Base-by-base conservation (phyloP, 1,139 yeast species). In the Insectozyma bohioensis region DNA sequence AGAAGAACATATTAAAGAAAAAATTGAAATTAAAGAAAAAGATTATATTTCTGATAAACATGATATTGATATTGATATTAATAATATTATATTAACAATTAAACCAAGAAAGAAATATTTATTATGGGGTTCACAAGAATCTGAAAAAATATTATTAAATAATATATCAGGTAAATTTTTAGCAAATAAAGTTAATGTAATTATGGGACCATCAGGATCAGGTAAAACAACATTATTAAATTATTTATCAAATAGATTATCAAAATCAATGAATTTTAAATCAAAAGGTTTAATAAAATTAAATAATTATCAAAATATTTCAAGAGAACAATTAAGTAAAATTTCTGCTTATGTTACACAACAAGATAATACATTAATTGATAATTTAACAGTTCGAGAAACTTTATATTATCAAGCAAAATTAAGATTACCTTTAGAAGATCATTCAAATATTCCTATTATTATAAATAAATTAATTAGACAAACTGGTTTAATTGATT, bases 121-220 rank as follows among this genome's bases (percentile, higher is more conserved):
- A n/a, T 25, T 40, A 1, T 36, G 30, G 20, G 37, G 33, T 10
- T 33, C 37, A 20, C 21, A 26, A 16, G 13, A 16, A 26, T 18
- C 12, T 10, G 20, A 42, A 35, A 30, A 39, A 45, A 28, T 40
- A 31, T 46, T 59, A 24, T 57, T 85, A 31, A 54, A 72, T 24
- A 61, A 71, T 13, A 60, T 85, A 6, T 61, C 67, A 39, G 87
- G 88, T 0, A 49, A 51, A 5, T 85, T 86, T 54, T 58, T 64
- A 24, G 76, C 85, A 2, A 56, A 83, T 4, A 67, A 76, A 28
- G 67, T 86, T n/a, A 86, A 85, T 56, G 92, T 85, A 0, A 84
- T 86, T 22, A 78, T 86, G 83, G 95, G 95, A 0, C 95, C 95
- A 0, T 84, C 94, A 1, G 95, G 95, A 0, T 79, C 88, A 5